phyloP scores from a whole-genome alignment of 805 yeast genomes.

The Candida namnaoensis region DNA sequence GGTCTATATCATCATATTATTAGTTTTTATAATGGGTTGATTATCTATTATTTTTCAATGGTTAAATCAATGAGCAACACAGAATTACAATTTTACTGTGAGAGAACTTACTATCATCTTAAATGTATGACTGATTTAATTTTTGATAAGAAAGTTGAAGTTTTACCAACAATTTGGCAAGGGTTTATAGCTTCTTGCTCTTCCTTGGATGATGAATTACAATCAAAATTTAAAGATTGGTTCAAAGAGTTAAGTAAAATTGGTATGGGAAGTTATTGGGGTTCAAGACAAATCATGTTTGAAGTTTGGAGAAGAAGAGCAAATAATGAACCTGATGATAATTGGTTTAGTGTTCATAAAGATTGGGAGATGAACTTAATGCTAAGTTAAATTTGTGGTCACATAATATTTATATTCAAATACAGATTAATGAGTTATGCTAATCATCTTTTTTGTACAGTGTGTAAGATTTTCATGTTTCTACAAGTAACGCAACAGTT shows the following conservation, averaged over 20 bases:
- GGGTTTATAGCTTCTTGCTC: constrained; percentile 86
- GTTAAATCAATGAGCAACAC: constrained; percentile 46
- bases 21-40: constrained; percentile 67
- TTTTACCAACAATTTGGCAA: constrained; percentile 80
- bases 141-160: constrained; percentile 37
- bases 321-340: constrained; percentile 46
- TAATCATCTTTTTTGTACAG: too few species aligned
- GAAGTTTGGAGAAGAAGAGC: constrained; percentile 79
- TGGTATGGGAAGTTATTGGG: constrained; percentile 78
- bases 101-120: constrained; percentile 52
- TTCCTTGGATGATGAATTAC: constrained; percentile 48
- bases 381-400: constrained; percentile 25
- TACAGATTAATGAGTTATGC: too few species aligned
- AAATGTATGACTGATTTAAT: constrained; percentile 53
- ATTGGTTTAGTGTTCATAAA: constrained; percentile 71
- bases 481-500: too few species aligned
- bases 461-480: too few species aligned
- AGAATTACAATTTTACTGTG: constrained; percentile 54
- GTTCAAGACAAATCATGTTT: constrained; percentile 74
- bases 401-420: too few species aligned
- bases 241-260: constrained; percentile 34
- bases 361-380: constrained; percentile 85
- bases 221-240: constrained; percentile 66
- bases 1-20: constrained; percentile 73
- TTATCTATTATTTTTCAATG: constrained; percentile 63